A percentile compares a stretch with the other conserved stretches of the same genome.
phyloP scores from a whole-genome alignment of 2,329 filamentous ascomycete species.

The Colletotrichum zoysiae region DNA sequence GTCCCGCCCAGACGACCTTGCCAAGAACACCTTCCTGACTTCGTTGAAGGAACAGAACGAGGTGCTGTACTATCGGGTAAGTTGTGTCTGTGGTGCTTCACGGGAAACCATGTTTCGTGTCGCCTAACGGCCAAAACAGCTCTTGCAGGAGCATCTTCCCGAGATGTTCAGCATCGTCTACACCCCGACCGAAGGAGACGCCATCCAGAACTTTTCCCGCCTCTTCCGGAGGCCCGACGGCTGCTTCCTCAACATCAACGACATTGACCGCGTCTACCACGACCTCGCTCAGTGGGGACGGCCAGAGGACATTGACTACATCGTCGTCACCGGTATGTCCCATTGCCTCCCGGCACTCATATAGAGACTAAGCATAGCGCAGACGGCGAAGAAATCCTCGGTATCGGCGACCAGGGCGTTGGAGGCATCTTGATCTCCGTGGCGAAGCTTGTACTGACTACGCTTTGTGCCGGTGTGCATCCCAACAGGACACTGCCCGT shows the following conservation, averaged over 20 bases:
- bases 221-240: conserved; percentile 84
- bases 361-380: conserved; percentile 38
- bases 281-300: conserved; percentile 76
- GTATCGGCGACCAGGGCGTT: conserved; percentile 90
- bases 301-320: conserved; percentile 85
- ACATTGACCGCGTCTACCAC: conserved; percentile 74
- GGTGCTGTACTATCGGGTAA: conserved; percentile 81
- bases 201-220: conserved; percentile 85
- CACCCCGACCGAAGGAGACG: conserved; percentile 90
- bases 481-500: conserved; percentile 83
- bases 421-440: conserved; percentile 87
- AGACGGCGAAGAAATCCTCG: conserved; percentile 80
- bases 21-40: conserved; percentile 90
- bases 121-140: conserved; percentile 53
- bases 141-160: conserved; percentile 81
- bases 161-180: conserved; percentile 95
- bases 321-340: conserved; percentile 81
- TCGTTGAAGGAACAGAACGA: conserved; percentile 89
- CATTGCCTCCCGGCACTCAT: neutral
- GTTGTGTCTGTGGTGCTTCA: conserved; percentile 20
- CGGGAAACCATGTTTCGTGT: too few species aligned
- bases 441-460: conserved; percentile 86
- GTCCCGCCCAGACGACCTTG: conserved; percentile 71
- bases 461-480: conserved; percentile 88
- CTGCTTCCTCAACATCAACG: conserved; percentile 81